These are phyloP conservation scores for Berkeleyomyces basicola DNA, from an alignment of 2,329 filamentous ascomycete species.

Conservation along the genomic window DNA sequence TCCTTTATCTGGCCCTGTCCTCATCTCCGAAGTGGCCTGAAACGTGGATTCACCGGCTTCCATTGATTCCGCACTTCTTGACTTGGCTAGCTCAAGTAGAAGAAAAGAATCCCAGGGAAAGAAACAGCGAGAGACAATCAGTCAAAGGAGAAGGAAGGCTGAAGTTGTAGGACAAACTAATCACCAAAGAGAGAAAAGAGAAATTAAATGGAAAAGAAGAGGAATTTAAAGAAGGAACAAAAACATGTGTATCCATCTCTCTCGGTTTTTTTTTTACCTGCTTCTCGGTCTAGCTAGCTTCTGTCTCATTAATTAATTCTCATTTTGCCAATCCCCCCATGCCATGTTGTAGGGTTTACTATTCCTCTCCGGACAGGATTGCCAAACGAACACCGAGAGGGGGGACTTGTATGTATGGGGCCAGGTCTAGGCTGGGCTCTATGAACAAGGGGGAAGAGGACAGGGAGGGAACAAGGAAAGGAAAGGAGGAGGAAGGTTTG, in stretches of 20 bases:
- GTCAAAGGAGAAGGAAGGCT: neutral
- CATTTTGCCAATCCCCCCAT: neutral
- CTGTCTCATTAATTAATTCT: neutral
- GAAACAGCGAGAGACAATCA: neutral
- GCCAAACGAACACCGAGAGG: conserved; percentile 1
- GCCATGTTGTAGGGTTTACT: neutral
- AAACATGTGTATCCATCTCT: neutral
- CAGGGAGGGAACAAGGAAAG: neutral
- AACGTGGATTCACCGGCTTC: neutral
- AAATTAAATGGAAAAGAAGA: neutral
- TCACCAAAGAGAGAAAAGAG: neutral
- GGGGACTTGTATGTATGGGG: neutral
- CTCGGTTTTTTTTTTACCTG: neutral
- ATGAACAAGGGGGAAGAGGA: neutral
- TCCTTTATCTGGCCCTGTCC: neutral
- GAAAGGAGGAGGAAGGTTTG: neutral
- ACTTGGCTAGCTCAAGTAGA: neutral
- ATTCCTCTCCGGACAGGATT: neutral
- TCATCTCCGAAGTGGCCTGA: neutral
- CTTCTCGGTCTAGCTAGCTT: neutral
- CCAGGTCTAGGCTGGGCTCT: neutral
- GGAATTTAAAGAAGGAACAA: neutral
- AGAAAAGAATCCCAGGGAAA: neutral
- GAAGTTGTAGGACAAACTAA: neutral
- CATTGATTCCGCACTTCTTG: neutral